Conservation (phyloP, 495 filamentous ascomycete species). For the Tuber aestivum region DNA sequence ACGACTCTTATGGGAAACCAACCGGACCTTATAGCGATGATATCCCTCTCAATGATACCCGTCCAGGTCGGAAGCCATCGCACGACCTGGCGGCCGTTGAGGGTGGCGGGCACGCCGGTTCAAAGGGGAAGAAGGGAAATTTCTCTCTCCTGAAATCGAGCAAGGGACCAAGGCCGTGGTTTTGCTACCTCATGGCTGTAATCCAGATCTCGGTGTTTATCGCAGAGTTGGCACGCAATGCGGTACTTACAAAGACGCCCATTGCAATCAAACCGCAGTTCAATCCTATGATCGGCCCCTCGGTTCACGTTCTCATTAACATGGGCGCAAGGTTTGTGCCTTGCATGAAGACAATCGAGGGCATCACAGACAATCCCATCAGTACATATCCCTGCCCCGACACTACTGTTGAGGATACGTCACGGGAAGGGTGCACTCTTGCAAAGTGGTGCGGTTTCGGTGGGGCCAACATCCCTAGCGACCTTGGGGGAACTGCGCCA, state of each 20-base stretch:
- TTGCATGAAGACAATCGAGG: constrained; percentile 80
- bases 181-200: constrained; percentile 71
- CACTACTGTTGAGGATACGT: constrained; percentile 53
- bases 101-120: background rate
- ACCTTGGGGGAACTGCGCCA: constrained; percentile 48
- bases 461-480: constrained; percentile 44
- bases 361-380: constrained; percentile 54
- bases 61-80: constrained; percentile 4
- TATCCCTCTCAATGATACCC: constrained; percentile 48
- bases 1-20: constrained; percentile 43
- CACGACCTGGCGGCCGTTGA: constrained; percentile 29
- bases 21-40: constrained; percentile 51
- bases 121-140: constrained; percentile 32
- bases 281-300: constrained; percentile 96
- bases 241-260: constrained; percentile 61
- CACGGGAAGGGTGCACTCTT: constrained; percentile 58
- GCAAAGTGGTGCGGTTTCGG: constrained; percentile 74
- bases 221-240: constrained; percentile 74
- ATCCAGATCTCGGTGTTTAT: constrained; percentile 85
- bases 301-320: constrained; percentile 81
- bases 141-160: constrained; percentile 39
- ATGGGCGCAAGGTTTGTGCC: constrained; percentile 91
- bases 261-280: constrained; percentile 81
- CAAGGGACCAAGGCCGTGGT: constrained; percentile 56
- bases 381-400: constrained; percentile 71